These are phyloP conservation scores for Calonectria hongkongensis DNA, from an alignment of 2,329 filamentous ascomycete genomes.

Conservation along the genomic window DNA sequence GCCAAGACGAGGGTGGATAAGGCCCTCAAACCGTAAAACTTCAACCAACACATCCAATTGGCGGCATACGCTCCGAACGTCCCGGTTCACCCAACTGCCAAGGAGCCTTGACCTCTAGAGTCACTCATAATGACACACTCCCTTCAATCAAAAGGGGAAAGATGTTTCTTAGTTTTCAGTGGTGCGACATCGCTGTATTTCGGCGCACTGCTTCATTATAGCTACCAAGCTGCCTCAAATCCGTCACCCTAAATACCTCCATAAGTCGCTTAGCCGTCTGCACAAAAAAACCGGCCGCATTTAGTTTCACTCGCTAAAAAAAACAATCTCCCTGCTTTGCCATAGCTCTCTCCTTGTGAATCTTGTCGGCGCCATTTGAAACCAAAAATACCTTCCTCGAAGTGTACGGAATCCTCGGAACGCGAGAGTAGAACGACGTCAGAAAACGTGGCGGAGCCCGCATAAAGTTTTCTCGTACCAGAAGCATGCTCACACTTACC, in stretches of 20 bases:
- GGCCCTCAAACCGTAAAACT: background rate
- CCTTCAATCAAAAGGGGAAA: background rate
- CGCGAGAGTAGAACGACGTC: slow-evolving; percentile 1
- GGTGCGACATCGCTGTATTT: background rate
- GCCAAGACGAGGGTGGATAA: background rate
- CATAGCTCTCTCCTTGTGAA: background rate
- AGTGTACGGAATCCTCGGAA: slow-evolving; percentile 16
- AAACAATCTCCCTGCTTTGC: background rate
- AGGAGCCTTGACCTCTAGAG: background rate
- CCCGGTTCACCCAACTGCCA: background rate
- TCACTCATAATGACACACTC: background rate
- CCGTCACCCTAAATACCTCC: background rate
- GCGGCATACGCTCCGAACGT: background rate
- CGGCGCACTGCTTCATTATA: background rate
- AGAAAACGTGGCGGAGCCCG: slow-evolving; percentile 7
- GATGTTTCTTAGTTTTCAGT: background rate
- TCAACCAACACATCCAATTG: background rate
- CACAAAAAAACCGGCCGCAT: background rate
- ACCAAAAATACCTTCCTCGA: background rate
- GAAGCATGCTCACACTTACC: background rate
- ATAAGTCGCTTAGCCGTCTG: background rate
- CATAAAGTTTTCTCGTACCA: background rate
- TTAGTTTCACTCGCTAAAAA: background rate
- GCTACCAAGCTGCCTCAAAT: background rate
- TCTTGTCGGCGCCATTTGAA: background rate